Conservation (phyloP, 805 yeast genomes). For the Hanseniaspora meyeri region DNA sequence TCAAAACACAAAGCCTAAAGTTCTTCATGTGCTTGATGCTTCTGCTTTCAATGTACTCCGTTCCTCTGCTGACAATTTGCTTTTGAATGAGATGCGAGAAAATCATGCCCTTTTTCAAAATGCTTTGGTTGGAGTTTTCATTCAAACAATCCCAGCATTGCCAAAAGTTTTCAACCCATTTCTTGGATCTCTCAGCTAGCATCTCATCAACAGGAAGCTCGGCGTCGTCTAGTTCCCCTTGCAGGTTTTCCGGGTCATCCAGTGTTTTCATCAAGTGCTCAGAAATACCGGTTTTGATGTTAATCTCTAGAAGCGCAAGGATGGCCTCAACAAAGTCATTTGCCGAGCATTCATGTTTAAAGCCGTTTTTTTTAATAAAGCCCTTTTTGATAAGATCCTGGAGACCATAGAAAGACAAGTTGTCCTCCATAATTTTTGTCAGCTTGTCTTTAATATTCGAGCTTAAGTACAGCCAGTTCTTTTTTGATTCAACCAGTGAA, state of each 20-base stretch:
- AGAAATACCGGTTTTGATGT: slow-evolving; percentile 26
- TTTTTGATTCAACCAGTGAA: slow-evolving; percentile 74
- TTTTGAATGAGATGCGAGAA: slow-evolving; percentile 77
- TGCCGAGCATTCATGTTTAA: slow-evolving; percentile 74
- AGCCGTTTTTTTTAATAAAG: slow-evolving; percentile 76
- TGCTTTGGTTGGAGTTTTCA: slow-evolving; percentile 32
- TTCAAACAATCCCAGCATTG: slow-evolving; percentile 49
- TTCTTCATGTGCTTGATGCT: slow-evolving; percentile 65
- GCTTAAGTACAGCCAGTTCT: slow-evolving; percentile 86
- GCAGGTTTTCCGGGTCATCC: slow-evolving; percentile 13
- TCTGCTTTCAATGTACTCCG: slow-evolving; percentile 74
- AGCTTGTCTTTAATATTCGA: slow-evolving; percentile 62
- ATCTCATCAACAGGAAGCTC: slow-evolving; percentile 16
- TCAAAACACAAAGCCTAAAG: slow-evolving; percentile 74
- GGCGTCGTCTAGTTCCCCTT: slow-evolving; percentile 1
- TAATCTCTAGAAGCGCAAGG: slow-evolving; percentile 69
- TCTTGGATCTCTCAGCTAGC: slow-evolving; percentile 38
- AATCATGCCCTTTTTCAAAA: slow-evolving; percentile 45
- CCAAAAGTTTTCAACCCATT: slow-evolving; percentile 69
- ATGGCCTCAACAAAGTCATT: slow-evolving; percentile 86
- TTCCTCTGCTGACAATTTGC: slow-evolving; percentile 75
- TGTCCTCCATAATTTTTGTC: slow-evolving; percentile 53
- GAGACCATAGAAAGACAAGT: slow-evolving; percentile 63
- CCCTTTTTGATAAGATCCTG: slow-evolving; percentile 79
- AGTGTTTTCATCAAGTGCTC: slow-evolving; percentile 18